Conservation (phyloP, 202 grass and related monocot species). For the Carex sylvatica region DNA sequence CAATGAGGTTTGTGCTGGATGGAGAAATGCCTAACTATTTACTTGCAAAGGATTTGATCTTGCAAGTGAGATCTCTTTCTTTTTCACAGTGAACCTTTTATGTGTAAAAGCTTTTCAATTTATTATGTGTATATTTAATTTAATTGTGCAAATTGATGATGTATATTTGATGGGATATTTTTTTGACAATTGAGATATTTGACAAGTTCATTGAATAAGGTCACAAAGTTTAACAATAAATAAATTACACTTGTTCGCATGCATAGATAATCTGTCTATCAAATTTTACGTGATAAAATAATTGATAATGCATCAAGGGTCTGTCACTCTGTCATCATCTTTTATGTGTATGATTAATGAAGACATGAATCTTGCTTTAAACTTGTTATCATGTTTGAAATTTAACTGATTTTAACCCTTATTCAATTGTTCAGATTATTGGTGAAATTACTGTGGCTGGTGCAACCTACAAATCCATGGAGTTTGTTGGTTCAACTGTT, state of each 20-base stretch:
- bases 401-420: neutral
- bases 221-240: neutral
- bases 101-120: neutral
- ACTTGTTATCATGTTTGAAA: neutral
- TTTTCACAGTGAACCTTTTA: neutral
- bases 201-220: neutral
- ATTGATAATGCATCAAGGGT: neutral
- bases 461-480: conserved; percentile 98
- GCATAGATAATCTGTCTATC: neutral
- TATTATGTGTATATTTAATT: neutral
- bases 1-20: conserved; percentile 74
- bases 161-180: neutral
- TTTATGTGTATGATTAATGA: neutral
- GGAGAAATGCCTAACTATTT: conserved; percentile 97
- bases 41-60: conserved; percentile 96
- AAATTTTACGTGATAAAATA: neutral
- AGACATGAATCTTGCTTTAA: neutral
- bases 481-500: conserved; percentile 92
- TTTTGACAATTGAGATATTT: neutral
- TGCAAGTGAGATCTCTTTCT: conserved; percentile 66
- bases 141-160: neutral
- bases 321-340: neutral
- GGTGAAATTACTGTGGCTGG: conserved; percentile 89
- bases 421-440: conserved; percentile 64
- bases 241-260: neutral